These are phyloP conservation scores for Epichloe sp. DNA, from an alignment of 2,329 filamentous ascomycete species.

Conservation along the genomic window DNA sequence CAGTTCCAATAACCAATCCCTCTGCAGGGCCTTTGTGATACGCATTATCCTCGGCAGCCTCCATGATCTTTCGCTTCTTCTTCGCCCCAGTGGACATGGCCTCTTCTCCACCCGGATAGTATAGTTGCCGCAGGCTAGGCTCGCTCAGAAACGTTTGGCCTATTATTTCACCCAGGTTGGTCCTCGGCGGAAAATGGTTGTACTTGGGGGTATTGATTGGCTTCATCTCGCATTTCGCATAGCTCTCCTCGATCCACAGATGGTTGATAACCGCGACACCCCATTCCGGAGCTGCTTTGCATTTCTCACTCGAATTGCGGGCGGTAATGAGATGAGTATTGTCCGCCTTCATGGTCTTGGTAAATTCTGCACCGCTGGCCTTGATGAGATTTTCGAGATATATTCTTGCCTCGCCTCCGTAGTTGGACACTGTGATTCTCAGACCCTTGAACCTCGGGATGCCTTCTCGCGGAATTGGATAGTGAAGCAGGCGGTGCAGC, in stretches of 20 bases:
- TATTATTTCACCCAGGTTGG: conserved; percentile 85
- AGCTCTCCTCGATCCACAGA: conserved; percentile 94
- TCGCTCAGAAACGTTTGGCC: conserved; percentile 75
- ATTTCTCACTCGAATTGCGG: conserved; percentile 82
- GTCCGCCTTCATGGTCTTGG: conserved; percentile 86
- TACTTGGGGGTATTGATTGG: conserved; percentile 63
- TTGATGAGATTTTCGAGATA: conserved; percentile 87
- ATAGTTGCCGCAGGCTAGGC: conserved; percentile 45
- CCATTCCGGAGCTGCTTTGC: conserved; percentile 84
- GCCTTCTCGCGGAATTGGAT: conserved; percentile 65
- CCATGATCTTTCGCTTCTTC: conserved; percentile 36
- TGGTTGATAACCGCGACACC: conserved; percentile 83
- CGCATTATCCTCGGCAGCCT: conserved; percentile 38
- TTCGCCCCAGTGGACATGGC: conserved; percentile 28
- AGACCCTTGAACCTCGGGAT: conserved; percentile 66
- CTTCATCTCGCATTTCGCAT: conserved; percentile 72
- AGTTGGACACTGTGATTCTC: conserved; percentile 87
- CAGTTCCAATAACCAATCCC: conserved; percentile 31
- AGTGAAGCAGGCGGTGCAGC: conserved; percentile 71
- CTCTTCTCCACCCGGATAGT: conserved; percentile 50
- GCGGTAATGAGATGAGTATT: conserved; percentile 95
- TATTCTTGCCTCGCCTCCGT: conserved; percentile 82
- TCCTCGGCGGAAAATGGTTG: conserved; percentile 73
- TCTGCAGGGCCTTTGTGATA: conserved; percentile 32
- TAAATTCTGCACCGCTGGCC: conserved; percentile 76